Percentiles rank a stretch among this genome's conserved stretches.
These are phyloP conservation scores for Suillus decipiens DNA, from an alignment of 768 basidiomycete genomes.

Conservation along the genomic window DNA sequence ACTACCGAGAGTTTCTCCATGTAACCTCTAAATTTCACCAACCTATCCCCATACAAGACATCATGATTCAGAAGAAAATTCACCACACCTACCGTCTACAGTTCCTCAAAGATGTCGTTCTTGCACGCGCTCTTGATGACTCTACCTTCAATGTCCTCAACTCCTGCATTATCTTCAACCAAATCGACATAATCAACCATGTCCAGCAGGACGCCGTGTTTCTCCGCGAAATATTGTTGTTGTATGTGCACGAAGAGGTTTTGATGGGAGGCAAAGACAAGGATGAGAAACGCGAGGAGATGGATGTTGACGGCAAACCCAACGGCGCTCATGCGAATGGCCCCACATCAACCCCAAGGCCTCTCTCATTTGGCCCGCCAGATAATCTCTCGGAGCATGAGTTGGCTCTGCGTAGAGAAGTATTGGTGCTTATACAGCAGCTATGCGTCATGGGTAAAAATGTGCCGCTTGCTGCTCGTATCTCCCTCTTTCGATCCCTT, in stretches of 20 bases:
- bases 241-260: constrained; percentile 76
- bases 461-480: constrained; percentile 84
- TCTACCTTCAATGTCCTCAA: constrained; percentile 96
- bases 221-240: constrained; percentile 72
- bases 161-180: constrained; percentile 97
- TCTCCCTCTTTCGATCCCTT: constrained; percentile 82
- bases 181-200: constrained; percentile 95
- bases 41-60: constrained; percentile 82
- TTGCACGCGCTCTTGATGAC: constrained; percentile 93
- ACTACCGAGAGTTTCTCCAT: constrained; percentile 91
- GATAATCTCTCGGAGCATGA: constrained; percentile 58
- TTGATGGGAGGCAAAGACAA: constrained; percentile 40
- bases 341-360: constrained; percentile 22
- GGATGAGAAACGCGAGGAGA: constrained; percentile 32
- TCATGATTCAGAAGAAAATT: constrained; percentile 78
- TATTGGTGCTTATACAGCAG: constrained; percentile 87
- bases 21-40: constrained; percentile 85
- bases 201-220: constrained; percentile 79
- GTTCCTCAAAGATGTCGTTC: constrained; percentile 97
- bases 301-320: constrained; percentile 40
- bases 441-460: constrained; percentile 96
- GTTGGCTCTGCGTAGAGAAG: constrained; percentile 64
- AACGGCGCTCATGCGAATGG: constrained; percentile 39
- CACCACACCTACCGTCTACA: constrained; percentile 97
- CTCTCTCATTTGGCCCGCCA: constrained; percentile 59